Evolutionary conservation across 2,329 filamentous ascomycete species (phyloP).

Genomic region (Gnomoniopsis sp.): DNA sequence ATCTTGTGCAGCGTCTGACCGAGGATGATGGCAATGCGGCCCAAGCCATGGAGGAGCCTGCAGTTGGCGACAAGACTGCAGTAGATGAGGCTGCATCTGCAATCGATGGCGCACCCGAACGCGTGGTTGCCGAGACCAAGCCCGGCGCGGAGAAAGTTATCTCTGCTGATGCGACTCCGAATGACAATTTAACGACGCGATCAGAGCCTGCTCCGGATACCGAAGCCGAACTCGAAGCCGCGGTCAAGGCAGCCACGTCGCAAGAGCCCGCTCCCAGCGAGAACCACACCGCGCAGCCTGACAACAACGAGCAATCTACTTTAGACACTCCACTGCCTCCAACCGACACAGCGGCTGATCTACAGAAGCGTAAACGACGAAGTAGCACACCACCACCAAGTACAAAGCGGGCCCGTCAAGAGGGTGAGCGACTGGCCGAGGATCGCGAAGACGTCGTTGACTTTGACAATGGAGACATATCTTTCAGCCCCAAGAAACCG

Average conservation of each 20-base stretch:
- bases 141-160: neutral
- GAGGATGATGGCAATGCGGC: slow-evolving; percentile 20
- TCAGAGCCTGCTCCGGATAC: neutral
- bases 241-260: slow-evolving; percentile 23
- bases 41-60: slow-evolving; percentile 14
- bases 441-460: slow-evolving; percentile 28
- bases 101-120: slow-evolving; percentile 17
- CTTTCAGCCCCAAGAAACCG: slow-evolving; percentile 10
- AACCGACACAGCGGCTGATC: slow-evolving; percentile 28
- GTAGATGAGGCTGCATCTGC: slow-evolving; percentile 3
- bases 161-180: slow-evolving; percentile 1
- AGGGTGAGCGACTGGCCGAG: slow-evolving; percentile 27
- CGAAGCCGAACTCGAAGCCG: neutral
- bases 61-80: slow-evolving; percentile 20
- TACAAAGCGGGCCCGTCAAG: slow-evolving; percentile 45
- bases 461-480: slow-evolving; percentile 22
- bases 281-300: neutral
- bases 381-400: slow-evolving; percentile 59
- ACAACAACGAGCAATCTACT: neutral
- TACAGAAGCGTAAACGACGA: slow-evolving; percentile 63
- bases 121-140: slow-evolving; percentile 14
- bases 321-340: slow-evolving; percentile 6
- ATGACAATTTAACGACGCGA: neutral
- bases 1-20: slow-evolving; percentile 63
- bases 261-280: neutral